A percentile compares a stretch with the other conserved stretches of the same genome.
Conservation (phyloP, 208 protist species). For the Polymyxa betae region DNA sequence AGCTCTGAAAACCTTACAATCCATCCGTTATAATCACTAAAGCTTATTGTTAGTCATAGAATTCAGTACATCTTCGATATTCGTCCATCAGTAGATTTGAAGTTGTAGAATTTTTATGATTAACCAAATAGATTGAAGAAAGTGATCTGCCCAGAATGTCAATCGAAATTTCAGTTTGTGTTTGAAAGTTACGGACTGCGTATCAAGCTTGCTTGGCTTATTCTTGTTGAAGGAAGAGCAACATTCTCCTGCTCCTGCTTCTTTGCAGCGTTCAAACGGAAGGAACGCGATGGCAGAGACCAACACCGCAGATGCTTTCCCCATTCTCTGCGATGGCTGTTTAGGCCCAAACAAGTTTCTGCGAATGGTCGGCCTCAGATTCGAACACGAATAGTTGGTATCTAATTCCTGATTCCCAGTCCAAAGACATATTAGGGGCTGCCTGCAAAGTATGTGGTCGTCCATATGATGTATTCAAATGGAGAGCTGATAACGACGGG, state of each 20-base stretch:
- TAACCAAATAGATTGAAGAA: too few species aligned
- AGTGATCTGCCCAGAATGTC: too few species aligned
- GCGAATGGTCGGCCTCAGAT: conserved; percentile 10
- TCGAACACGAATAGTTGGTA: background rate
- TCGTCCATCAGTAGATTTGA: too few species aligned
- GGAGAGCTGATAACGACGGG: background rate
- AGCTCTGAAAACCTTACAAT: too few species aligned
- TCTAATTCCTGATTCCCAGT: background rate
- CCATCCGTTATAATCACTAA: too few species aligned
- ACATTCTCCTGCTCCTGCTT: background rate
- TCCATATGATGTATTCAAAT: conserved; percentile 41
- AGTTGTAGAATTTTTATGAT: too few species aligned
- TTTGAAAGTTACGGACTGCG: too few species aligned
- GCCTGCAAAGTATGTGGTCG: conserved; percentile 40
- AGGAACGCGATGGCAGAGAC: background rate
- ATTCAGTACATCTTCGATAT: too few species aligned
- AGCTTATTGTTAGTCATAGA: too few species aligned
- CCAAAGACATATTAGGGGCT: background rate
- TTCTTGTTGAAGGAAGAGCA: too few species aligned
- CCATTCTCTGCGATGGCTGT: conserved; percentile 14
- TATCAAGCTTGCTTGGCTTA: too few species aligned
- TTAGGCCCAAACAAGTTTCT: conserved; percentile 33
- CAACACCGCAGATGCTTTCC: background rate
- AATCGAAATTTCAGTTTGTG: too few species aligned
- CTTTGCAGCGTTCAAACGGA: background rate